These are phyloP conservation scores for Boletus semigastroideus DNA, from an alignment of 1,284 basidiomycete genomes.

Conservation along the genomic window DNA sequence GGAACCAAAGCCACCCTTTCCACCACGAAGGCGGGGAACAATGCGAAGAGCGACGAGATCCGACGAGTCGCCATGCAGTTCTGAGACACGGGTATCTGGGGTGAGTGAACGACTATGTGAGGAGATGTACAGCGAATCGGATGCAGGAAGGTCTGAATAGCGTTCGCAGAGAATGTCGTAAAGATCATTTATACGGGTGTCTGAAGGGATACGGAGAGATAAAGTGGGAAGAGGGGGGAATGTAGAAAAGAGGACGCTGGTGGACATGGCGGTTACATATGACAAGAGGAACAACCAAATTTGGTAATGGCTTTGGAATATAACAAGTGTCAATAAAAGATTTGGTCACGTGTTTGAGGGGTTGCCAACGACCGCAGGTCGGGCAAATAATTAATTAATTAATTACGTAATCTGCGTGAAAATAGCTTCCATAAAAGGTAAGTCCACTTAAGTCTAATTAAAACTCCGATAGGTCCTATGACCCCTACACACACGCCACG, in stretches of 20 bases:
- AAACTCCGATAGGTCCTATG: too few relatives aligned
- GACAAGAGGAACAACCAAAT: slow-evolving; percentile 5
- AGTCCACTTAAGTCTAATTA: too few relatives aligned
- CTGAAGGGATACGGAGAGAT: slow-evolving; percentile 55
- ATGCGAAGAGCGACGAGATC: slow-evolving; percentile 61
- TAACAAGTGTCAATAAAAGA: slow-evolving; percentile 18
- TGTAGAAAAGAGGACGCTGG: slow-evolving; percentile 64
- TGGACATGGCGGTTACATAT: slow-evolving; percentile 37
- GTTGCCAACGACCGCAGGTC: not conserved
- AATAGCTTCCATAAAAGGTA: too few relatives aligned
- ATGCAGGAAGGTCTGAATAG: slow-evolving; percentile 56
- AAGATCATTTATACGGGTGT: slow-evolving; percentile 51
- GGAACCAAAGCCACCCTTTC: slow-evolving; percentile 97
- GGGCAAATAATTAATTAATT: too few relatives aligned
- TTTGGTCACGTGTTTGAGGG: slow-evolving; percentile 6
- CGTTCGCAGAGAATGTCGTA: slow-evolving; percentile 53
- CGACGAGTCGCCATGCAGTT: slow-evolving; percentile 40
- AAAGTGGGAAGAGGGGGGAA: slow-evolving; percentile 78
- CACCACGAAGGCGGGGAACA: slow-evolving; percentile 75
- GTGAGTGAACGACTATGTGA: slow-evolving; percentile 50
- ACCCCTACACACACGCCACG: too few relatives aligned
- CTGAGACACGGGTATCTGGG: slow-evolving; percentile 43
- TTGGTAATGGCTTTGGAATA: slow-evolving; percentile 15
- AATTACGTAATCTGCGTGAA: too few relatives aligned
- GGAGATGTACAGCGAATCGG: slow-evolving; percentile 51